Conservation (phyloP, 2,329 filamentous ascomycete genomes). For the Botryotinia convoluta region DNA sequence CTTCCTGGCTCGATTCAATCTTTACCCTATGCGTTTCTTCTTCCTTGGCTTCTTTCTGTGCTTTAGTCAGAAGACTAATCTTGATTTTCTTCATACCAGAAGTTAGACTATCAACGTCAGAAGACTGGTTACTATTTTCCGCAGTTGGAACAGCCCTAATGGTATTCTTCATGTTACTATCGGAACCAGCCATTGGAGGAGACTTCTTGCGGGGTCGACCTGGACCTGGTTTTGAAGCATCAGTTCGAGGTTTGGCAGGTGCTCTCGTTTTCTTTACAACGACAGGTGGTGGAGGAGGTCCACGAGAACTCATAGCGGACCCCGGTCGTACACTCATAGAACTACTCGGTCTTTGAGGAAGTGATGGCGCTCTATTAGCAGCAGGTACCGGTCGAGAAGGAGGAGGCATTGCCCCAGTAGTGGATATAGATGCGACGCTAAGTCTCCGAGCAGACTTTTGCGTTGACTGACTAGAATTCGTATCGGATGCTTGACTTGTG, state of each 20-base stretch:
- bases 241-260: constrained; percentile 44
- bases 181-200: constrained; percentile 28
- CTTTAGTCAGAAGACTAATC: constrained; percentile 56
- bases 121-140: constrained; percentile 12
- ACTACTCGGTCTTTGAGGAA: constrained; percentile 41
- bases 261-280: constrained; percentile 60
- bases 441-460: constrained; percentile 41
- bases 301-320: constrained; percentile 44
- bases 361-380: constrained; percentile 33
- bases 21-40: constrained; percentile 26
- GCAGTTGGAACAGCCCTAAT: constrained; percentile 18
- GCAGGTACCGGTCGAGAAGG: constrained; percentile 25
- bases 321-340: constrained; percentile 45
- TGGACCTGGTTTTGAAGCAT: constrained; percentile 37
- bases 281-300: constrained; percentile 41
- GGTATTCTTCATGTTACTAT: neutral
- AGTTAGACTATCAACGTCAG: constrained; percentile 54
- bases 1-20: constrained; percentile 13
- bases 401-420: constrained; percentile 37
- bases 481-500: constrained; percentile 36
- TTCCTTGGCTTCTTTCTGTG: constrained; percentile 55
- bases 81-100: constrained; percentile 61
- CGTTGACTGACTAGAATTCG: constrained; percentile 31
- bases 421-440: constrained; percentile 45
- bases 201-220: constrained; percentile 33